Percentiles rank a stretch among this genome's conserved stretches.
Conservation (phyloP, 2,329 filamentous ascomycete species). For the Claviceps sp. region DNA sequence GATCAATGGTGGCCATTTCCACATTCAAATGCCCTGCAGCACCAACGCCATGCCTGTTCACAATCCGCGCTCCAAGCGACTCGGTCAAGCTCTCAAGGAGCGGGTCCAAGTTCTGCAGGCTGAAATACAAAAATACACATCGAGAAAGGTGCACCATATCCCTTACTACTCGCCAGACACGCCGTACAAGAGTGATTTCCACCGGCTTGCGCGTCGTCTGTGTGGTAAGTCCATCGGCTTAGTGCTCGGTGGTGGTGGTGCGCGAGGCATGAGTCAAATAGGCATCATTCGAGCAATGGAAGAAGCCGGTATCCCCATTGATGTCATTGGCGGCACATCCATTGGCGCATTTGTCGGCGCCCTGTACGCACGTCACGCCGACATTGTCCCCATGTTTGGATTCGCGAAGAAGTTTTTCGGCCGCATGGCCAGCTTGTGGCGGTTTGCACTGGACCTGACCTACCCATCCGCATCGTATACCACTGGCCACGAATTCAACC, state of each 20-base stretch:
- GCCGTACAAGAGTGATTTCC: conserved; percentile 92
- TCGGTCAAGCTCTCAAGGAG: conserved; percentile 79
- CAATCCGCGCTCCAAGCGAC: conserved; percentile 53
- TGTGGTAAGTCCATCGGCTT: conserved; percentile 92
- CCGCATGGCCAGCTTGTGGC: conserved; percentile 98
- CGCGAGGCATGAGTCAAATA: conserved; percentile 80
- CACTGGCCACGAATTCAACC: conserved; percentile 96
- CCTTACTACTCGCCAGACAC: conserved; percentile 85
- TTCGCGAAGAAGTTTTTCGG: conserved; percentile 94
- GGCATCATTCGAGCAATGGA: conserved; percentile 91
- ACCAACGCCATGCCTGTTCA: conserved; percentile 64
- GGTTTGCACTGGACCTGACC: conserved; percentile 90
- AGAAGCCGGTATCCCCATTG: conserved; percentile 90
- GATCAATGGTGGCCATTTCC: conserved; percentile 97
- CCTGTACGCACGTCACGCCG: conserved; percentile 88
- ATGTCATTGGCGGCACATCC: conserved; percentile 88
- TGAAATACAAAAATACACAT: conserved; percentile 97
- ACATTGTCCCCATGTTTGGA: conserved; percentile 93
- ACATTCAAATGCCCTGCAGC: conserved; percentile 89
- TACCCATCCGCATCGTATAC: conserved; percentile 96
- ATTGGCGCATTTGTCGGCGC: conserved; percentile 94
- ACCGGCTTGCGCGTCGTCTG: conserved; percentile 74
- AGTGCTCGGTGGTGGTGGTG: conserved; percentile 86
- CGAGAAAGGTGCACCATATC: conserved; percentile 74
- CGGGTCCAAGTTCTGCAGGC: conserved; percentile 89